phyloP scores from a whole-genome alignment of 257 asterid species.

The Echites panduratus region DNA sequence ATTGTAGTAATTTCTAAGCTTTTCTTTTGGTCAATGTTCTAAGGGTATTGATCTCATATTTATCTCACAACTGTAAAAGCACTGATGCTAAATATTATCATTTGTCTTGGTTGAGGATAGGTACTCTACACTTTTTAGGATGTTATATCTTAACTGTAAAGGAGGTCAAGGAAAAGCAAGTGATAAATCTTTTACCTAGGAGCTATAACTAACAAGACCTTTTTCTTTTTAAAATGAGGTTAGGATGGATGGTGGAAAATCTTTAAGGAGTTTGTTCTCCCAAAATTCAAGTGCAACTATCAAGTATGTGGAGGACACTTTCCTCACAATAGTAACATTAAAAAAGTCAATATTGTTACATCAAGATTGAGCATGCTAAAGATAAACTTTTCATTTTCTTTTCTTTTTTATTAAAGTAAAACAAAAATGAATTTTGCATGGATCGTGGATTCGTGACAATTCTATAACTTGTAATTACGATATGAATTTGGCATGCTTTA shows the following conservation, averaged over 20 bases:
- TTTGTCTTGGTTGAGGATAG: neutral
- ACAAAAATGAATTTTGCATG: neutral
- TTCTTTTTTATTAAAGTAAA: neutral
- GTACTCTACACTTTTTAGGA: too few relatives aligned
- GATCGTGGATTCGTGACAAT: neutral
- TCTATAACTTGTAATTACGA: neutral
- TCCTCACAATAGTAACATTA: too few relatives aligned
- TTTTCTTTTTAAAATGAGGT: too few relatives aligned
- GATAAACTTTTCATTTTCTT: neutral
- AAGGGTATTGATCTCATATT: neutral
- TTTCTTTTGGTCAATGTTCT: neutral
- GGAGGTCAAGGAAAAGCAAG: neutral
- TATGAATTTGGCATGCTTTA: conserved; percentile 13
- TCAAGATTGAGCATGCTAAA: neutral
- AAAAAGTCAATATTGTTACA: too few relatives aligned
- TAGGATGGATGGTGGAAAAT: neutral
- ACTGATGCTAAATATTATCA: neutral
- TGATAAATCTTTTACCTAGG: neutral
- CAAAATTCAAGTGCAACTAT: too few relatives aligned
- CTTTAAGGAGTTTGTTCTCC: neutral
- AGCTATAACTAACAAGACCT: too few relatives aligned
- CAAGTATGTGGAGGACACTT: too few relatives aligned
- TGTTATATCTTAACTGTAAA: neutral
- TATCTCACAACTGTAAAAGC: neutral
- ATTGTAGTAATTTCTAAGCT: neutral